Percentiles rank a stretch among this genome's conserved stretches.
phyloP scores from a whole-genome alignment of 2,329 filamentous ascomycete genomes.

The Aspergillus japonicus region DNA sequence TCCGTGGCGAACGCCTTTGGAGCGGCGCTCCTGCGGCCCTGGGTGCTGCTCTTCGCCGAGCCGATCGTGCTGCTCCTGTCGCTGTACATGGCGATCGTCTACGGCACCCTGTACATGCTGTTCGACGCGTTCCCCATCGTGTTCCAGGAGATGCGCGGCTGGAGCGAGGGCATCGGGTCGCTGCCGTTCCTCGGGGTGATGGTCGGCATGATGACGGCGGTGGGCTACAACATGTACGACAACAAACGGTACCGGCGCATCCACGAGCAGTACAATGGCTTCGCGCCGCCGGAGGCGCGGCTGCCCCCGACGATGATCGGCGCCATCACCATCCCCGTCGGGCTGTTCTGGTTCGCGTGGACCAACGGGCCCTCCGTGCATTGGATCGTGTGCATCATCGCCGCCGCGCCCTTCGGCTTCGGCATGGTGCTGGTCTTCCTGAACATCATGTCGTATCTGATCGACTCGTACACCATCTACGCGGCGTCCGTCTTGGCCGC shows the following conservation, averaged over 20 bases:
- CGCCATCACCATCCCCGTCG: slow-evolving; percentile 25
- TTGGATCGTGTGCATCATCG: slow-evolving; percentile 35
- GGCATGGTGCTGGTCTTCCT: slow-evolving; percentile 37
- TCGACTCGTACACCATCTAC: slow-evolving; percentile 38
- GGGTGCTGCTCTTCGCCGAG: slow-evolving; percentile 31
- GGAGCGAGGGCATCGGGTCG: background rate
- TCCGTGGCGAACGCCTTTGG: slow-evolving; percentile 24
- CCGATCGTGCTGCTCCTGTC: slow-evolving; percentile 33
- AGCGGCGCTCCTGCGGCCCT: slow-evolving; percentile 28
- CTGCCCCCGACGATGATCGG: slow-evolving; percentile 29
- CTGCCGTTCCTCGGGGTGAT: slow-evolving; percentile 31
- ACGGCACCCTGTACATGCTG: slow-evolving; percentile 8
- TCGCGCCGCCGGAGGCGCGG: slow-evolving; percentile 29
- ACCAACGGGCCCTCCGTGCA: slow-evolving; percentile 37
- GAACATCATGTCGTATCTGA: slow-evolving; percentile 36
- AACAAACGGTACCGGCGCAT: slow-evolving; percentile 26
- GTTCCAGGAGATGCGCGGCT: background rate
- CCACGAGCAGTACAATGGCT: slow-evolving; percentile 20
- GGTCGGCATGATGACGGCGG: slow-evolving; percentile 30
- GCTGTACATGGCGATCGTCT: slow-evolving; percentile 23
- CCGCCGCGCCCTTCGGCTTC: slow-evolving; percentile 32
- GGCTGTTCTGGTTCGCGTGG: slow-evolving; percentile 37
- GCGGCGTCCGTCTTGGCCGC: slow-evolving; percentile 39
- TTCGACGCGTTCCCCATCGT: slow-evolving; percentile 9
- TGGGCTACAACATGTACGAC: slow-evolving; percentile 24